These are phyloP conservation scores for Penicillium dipodomyicola DNA, from an alignment of 495 filamentous ascomycete genomes.

Conservation along the genomic window DNA sequence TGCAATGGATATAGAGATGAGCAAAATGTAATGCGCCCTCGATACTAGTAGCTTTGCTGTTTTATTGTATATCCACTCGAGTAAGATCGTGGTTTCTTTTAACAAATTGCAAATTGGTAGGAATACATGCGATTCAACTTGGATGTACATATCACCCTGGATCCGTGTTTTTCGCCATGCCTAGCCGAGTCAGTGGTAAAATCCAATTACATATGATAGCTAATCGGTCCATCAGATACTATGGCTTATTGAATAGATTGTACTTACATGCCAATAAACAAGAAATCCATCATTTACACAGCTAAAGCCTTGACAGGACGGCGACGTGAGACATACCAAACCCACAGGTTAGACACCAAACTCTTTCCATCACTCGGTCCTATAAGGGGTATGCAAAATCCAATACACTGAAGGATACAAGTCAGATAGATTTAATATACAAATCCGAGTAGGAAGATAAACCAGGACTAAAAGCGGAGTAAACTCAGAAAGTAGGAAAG, in stretches of 20 bases:
- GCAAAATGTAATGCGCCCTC: not conserved
- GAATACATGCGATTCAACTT: not conserved
- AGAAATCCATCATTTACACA: too few species aligned
- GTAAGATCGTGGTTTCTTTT: not conserved
- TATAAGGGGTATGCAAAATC: not conserved
- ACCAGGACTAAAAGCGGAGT: not conserved
- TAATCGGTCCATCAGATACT: too few species aligned
- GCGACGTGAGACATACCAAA: too few species aligned
- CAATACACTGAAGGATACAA: not conserved
- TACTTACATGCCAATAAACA: too few species aligned
- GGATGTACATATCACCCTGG: not conserved
- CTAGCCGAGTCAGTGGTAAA: not conserved
- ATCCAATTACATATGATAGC: not conserved
- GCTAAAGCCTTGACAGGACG: too few species aligned
- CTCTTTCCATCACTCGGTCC: too few species aligned
- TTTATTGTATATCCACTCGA: not conserved
- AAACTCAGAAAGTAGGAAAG: not conserved
- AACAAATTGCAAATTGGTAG: not conserved
- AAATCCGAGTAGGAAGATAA: not conserved
- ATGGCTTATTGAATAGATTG: too few species aligned
- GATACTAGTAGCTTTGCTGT: not conserved
- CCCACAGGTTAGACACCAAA: too few species aligned
- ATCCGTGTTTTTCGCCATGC: not conserved
- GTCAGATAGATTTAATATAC: conserved; percentile 18
- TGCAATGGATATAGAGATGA: not conserved